phyloP scores from a whole-genome alignment of 352 stramenopile species.

The Blastocystis sp. region DNA sequence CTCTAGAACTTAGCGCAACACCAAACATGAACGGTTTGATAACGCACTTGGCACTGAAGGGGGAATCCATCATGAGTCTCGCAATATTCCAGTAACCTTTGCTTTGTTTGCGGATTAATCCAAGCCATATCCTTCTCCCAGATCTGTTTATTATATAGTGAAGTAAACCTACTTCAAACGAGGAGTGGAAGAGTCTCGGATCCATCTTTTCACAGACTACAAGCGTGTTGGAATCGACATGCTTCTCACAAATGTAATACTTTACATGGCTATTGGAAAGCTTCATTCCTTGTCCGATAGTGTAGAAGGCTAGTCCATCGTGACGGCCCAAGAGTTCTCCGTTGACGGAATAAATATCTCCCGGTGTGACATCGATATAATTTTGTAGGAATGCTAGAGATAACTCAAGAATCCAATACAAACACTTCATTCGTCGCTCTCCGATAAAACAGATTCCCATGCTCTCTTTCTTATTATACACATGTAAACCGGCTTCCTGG shows the following conservation, averaged over 20 bases:
- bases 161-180: not conserved
- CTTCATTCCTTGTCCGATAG: conserved; percentile 82
- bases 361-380: conserved; percentile 75
- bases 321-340: conserved; percentile 72
- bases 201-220: conserved; percentile 14
- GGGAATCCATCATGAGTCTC: conserved; percentile 65
- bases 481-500: conserved; percentile 73
- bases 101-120: conserved; percentile 78
- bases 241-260: conserved; percentile 74
- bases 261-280: conserved; percentile 78
- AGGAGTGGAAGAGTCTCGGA: not conserved
- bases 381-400: conserved; percentile 65
- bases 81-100: conserved; percentile 79
- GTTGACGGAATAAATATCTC: conserved; percentile 76
- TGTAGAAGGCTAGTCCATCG: conserved; percentile 78
- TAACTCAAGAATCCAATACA: conserved; percentile 71
- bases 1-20: conserved; percentile 70
- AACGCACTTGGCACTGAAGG: conserved; percentile 75
- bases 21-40: conserved; percentile 72
- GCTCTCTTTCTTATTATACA: conserved; percentile 84
- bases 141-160: conserved; percentile 76
- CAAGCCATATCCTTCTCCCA: conserved; percentile 72
- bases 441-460: conserved; percentile 97
- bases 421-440: conserved; percentile 82
- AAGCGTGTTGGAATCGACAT: not conserved